Percentiles rank a stretch among this genome's conserved stretches.
phyloP scores from a whole-genome alignment of 2,329 filamentous ascomycete genomes.

The Pyricularia pennisetigena region DNA sequence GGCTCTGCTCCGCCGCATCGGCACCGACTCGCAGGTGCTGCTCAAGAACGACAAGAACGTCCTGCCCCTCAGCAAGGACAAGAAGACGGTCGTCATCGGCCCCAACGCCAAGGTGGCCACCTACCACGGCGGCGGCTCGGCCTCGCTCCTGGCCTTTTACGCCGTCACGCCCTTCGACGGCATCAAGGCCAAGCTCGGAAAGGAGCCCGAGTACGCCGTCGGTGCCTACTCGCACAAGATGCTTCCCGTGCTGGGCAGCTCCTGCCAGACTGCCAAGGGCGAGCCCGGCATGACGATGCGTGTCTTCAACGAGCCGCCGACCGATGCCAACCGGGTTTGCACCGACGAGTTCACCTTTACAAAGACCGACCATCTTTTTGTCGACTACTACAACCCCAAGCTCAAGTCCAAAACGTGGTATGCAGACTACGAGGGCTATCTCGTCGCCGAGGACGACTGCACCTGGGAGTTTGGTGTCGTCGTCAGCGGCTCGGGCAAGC shows the following conservation, averaged over 20 bases:
- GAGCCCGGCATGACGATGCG: slow-evolving; percentile 50
- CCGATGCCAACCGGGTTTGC: slow-evolving; percentile 31
- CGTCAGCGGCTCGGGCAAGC: slow-evolving; percentile 55
- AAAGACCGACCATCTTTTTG: slow-evolving; percentile 38
- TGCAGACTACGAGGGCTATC: slow-evolving; percentile 49
- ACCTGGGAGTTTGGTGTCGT: slow-evolving; percentile 57
- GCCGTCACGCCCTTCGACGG: slow-evolving; percentile 65
- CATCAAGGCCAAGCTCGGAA: slow-evolving; percentile 44
- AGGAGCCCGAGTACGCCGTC: slow-evolving; percentile 39
- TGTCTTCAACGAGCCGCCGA: slow-evolving; percentile 50
- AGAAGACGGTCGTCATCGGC: slow-evolving; percentile 41
- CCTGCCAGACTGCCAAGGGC: slow-evolving; percentile 37
- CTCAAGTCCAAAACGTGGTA: slow-evolving; percentile 44
- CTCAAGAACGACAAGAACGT: slow-evolving; percentile 60
- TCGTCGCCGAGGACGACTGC: slow-evolving; percentile 49
- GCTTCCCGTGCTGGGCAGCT: slow-evolving; percentile 45
- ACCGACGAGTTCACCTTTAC: slow-evolving; percentile 39
- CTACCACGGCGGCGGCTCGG: slow-evolving; percentile 57
- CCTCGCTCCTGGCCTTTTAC: slow-evolving; percentile 50
- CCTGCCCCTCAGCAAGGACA: slow-evolving; percentile 48
- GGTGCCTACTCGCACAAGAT: slow-evolving; percentile 57
- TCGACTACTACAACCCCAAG: slow-evolving; percentile 43
- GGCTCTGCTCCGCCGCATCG: slow-evolving; percentile 22
- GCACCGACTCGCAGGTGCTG: slow-evolving; percentile 57
- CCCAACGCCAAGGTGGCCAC: slow-evolving; percentile 47